Conservation (phyloP, 192 early-diverging fungal genomes). For the Physocladia obscura region DNA sequence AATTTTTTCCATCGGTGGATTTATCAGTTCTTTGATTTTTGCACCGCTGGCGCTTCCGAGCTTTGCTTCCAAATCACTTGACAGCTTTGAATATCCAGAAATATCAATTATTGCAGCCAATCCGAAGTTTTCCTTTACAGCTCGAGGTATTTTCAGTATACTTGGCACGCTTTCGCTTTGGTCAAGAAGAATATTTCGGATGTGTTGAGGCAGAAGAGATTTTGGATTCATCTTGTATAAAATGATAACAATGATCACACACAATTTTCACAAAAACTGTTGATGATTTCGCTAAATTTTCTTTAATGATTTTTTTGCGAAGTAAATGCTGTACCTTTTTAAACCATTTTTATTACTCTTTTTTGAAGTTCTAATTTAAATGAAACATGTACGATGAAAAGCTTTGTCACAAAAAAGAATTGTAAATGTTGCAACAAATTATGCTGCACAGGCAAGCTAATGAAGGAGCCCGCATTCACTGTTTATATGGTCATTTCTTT, state of each 20-base stretch:
- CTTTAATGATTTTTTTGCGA: too few relatives aligned
- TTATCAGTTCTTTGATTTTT: slow-evolving; percentile 27
- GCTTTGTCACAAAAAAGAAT: too few relatives aligned
- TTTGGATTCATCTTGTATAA: not conserved
- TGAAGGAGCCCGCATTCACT: too few relatives aligned
- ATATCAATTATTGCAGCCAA: slow-evolving; percentile 25
- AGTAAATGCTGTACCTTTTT: too few relatives aligned
- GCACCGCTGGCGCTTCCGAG: slow-evolving; percentile 18
- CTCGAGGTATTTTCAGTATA: not conserved
- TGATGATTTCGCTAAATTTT: too few relatives aligned
- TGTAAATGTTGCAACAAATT: too few relatives aligned
- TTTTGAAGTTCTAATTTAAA: too few relatives aligned
- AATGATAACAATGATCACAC: not conserved
- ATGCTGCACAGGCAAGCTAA: too few relatives aligned
- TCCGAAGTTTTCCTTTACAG: not conserved
- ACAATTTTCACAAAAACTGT: too few relatives aligned
- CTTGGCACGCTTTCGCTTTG: not conserved
- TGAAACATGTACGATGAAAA: too few relatives aligned
- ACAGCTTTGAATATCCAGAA: slow-evolving; percentile 27
- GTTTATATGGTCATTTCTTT: too few relatives aligned
- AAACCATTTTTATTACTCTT: too few relatives aligned
- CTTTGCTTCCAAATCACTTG: not conserved
- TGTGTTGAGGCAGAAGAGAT: slow-evolving; percentile 9
- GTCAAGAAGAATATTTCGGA: not conserved
- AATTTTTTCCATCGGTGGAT: slow-evolving; percentile 25